Evolutionary conservation across 192 early-diverging fungal genomes (phyloP).

Genomic region (Rhizoclosmatium globosum): DNA sequence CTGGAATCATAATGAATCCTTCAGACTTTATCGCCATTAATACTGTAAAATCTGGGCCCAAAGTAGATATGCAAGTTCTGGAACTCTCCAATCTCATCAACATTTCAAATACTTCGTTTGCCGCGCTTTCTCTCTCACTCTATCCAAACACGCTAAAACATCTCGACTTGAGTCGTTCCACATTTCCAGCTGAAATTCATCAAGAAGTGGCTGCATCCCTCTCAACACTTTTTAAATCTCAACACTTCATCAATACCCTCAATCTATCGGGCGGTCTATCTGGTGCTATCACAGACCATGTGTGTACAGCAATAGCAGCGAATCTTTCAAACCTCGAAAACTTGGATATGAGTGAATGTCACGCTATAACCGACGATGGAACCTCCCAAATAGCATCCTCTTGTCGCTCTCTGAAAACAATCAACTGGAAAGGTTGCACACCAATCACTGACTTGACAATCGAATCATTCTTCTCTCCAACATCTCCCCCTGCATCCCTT

Average conservation of each 20-base stretch:
- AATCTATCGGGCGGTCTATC: constrained; percentile 7
- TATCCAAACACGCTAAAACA: neutral
- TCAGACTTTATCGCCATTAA: neutral
- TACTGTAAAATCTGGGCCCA: neutral
- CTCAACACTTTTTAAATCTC: neutral
- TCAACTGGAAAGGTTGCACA: constrained; percentile 32
- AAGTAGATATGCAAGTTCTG: constrained; percentile 2
- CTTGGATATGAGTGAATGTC: constrained; percentile 26
- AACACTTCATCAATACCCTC: neutral
- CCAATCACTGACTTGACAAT: constrained; percentile 21
- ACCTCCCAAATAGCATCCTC: neutral
- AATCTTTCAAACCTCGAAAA: constrained; percentile 7
- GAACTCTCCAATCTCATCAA: constrained; percentile 2
- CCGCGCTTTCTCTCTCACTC: neutral
- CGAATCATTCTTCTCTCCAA: neutral
- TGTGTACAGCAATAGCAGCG: constrained; percentile 9
- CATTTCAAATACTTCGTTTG: neutral
- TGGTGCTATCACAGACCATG: neutral
- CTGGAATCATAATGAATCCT: constrained; percentile 5
- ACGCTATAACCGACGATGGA: constrained; percentile 15
- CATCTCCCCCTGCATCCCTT: neutral
- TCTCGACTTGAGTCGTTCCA: constrained; percentile 12
- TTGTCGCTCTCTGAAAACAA: constrained; percentile 11
- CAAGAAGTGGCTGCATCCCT: neutral
- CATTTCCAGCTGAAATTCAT: neutral